Percentiles rank a stretch among this genome's conserved stretches.
Evolutionary conservation across 768 basidiomycete genomes (phyloP).

Genomic region (Phlegmacium glaucopus): DNA sequence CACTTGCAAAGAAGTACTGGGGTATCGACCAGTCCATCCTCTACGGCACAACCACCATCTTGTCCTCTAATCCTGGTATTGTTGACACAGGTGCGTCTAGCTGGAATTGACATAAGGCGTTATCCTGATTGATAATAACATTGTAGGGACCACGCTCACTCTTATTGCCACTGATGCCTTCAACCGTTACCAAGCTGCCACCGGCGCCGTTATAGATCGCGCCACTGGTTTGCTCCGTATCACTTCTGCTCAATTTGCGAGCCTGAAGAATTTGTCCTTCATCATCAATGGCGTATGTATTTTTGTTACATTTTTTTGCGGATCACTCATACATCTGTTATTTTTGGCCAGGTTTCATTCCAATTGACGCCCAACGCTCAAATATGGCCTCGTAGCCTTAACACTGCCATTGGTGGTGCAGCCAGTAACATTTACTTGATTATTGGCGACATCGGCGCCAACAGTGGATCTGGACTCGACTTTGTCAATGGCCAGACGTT

Average conservation of each 20-base stretch:
- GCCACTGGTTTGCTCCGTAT: conserved; percentile 47
- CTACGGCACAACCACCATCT: conserved; percentile 43
- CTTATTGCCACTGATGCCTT: conserved; percentile 44
- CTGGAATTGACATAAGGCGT: neutral
- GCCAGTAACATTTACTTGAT: conserved; percentile 51
- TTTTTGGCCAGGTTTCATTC: conserved; percentile 34
- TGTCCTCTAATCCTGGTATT: conserved; percentile 45
- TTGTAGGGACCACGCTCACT: conserved; percentile 44
- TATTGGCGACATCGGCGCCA: conserved; percentile 44
- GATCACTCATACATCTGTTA: neutral
- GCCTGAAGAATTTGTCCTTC: conserved; percentile 54
- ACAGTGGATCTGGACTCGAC: conserved; percentile 52
- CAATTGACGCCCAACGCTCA: conserved; percentile 59
- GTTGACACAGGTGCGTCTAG: conserved; percentile 46
- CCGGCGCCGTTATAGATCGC: conserved; percentile 37
- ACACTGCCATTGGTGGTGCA: conserved; percentile 49
- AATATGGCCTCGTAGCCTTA: conserved; percentile 59
- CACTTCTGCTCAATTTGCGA: conserved; percentile 44
- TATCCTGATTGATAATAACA: neutral
- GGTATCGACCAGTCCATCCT: conserved; percentile 53
- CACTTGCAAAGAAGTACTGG: conserved; percentile 47
- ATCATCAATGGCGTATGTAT: conserved; percentile 41
- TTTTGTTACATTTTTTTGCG: neutral
- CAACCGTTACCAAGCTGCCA: conserved; percentile 36
- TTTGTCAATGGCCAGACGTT: conserved; percentile 60